These are phyloP conservation scores for Raffaelea albimanens DNA, from an alignment of 2,329 filamentous ascomycete genomes.

Conservation along the genomic window DNA sequence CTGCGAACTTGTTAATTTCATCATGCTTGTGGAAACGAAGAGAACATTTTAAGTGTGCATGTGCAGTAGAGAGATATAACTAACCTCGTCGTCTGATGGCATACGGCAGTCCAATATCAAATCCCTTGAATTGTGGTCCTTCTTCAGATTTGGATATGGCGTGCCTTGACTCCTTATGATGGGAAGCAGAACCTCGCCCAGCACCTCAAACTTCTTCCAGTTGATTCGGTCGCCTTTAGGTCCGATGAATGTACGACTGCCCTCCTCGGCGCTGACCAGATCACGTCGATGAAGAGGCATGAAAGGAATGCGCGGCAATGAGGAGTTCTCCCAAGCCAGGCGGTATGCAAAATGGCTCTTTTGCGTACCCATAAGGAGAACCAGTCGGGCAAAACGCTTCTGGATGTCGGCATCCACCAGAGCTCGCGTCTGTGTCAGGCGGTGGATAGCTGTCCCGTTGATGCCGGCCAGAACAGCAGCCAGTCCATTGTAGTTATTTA, in stretches of 20 bases:
- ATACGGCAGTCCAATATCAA: conserved; percentile 76
- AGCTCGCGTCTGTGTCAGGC: conserved; percentile 69
- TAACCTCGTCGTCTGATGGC: conserved; percentile 78
- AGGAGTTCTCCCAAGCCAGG: conserved; percentile 95
- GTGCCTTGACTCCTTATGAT: conserved; percentile 87
- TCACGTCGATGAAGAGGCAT: conserved; percentile 84
- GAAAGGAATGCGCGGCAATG: conserved; percentile 83
- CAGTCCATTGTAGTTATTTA: conserved; percentile 96
- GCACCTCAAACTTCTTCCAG: conserved; percentile 96
- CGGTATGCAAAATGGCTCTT: conserved; percentile 93
- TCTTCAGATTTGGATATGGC: conserved; percentile 64
- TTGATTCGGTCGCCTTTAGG: conserved; percentile 69
- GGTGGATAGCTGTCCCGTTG: conserved; percentile 77
- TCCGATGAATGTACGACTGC: conserved; percentile 81
- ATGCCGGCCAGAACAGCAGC: conserved; percentile 92
- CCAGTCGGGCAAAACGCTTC: conserved; percentile 79
- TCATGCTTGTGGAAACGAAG: not conserved
- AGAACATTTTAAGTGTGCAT: not conserved
- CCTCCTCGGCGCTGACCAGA: conserved; percentile 84
- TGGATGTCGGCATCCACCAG: conserved; percentile 62
- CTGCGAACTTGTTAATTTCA: conserved; percentile 27
- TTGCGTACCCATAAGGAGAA: conserved; percentile 85
- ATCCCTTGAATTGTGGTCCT: conserved; percentile 61
- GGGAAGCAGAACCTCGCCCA: conserved; percentile 82
- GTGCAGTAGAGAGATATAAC: conserved; percentile 21